Evolutionary conservation across 2,329 filamentous ascomycete species (phyloP), one percentile per base, ranked within the genome.

Genomic region (Emericellopsis cladophorae): DNA sequence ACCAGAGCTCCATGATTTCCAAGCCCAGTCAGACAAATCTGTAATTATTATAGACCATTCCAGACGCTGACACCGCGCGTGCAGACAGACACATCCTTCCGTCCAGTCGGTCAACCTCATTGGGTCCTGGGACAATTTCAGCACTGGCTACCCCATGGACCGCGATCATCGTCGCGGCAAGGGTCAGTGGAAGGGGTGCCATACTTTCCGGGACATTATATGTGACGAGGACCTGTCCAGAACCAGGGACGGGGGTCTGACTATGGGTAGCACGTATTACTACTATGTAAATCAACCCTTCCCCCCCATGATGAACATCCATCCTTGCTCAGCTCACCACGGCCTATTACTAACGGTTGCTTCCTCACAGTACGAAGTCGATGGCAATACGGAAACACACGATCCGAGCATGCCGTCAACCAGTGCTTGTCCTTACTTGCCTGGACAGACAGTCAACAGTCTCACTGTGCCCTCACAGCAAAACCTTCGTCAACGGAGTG

Each of bases 41-140:
- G 18, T 21, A 5, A 21, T 21, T 29, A 29, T 29, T 29, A 12
- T 7, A 29, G 8, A 9, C 9, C 26, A 29, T 29, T 9, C 26
- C 26, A 29, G 26, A 9, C 12, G 26, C 26, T 29, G 26, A 29
- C 31, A n/a, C 21, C 26, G 32, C 8, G 12, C 22, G 5, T 41
- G 14, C 56, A 81, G 77, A 54, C 69, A 74, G 62, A 79, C 77
- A 41, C 59, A 72, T 49, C 70, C 73, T 47, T 70, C 74, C 40
- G 71, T 79, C 46, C 70, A 72, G 47, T 81, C 81, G 36, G 84
- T 95, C 49, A 79, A 84, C 54, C 72, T 95, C 36, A 71, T 92
- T 51, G 90, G 90, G 46, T 95, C 88, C 47, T 96, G 90, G 90
- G 89, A 95, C 66, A 95, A 95, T 66, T 95, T 95, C 63, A 69